Evolutionary conservation across 106 monocot species (phyloP), one percentile per base, ranked within the genome.

Genomic region (Vanilla planifolia): DNA sequence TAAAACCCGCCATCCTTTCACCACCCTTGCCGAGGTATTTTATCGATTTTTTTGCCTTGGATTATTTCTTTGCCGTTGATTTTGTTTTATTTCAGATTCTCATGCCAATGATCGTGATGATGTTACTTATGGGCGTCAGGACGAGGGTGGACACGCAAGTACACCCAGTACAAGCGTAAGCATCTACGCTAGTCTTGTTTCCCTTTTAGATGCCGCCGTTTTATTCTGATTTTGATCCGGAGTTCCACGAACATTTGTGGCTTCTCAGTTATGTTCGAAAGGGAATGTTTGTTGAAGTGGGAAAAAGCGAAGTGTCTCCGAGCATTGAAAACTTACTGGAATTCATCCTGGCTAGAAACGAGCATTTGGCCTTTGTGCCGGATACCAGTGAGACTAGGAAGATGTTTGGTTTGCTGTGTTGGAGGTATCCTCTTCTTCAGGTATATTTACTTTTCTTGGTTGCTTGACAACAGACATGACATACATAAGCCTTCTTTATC

Each of bases 221-320:
- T 6, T 4, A 7, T 27, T 26, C 28, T 59, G 13, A 11, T 25
- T 0, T 25, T 9, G 21, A 48, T 48, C 33, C 33, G 17, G 21
- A 20, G 32, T 10, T 10, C 10, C 13, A 25, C 50, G 1, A 63
- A 8, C 32, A 40, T 15, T 28, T 34, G 59, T 47, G 33, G 21
- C 2, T 50, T 39, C 21, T 42, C 75, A 92, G 92, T 56, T 79
- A 92, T 64, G 78, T 92, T 36, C 62, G 72, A 43, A 65, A 83
- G 60, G 86, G 73, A 29, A 80, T 80, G 83, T 80, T 83, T 72
- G 80, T 87, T 53, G 92, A 92, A 36, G 83, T 92, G 52, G 92
- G 84, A 34, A 87, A 76, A 62, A 88, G 84, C 21, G 73, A 79
- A 29, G 76, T 79, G 8, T 92, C 92, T 33, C 88, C 88, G 6